Evolutionary conservation across 345 rosid species (phyloP).

Genomic region (Clausena lansium): DNA sequence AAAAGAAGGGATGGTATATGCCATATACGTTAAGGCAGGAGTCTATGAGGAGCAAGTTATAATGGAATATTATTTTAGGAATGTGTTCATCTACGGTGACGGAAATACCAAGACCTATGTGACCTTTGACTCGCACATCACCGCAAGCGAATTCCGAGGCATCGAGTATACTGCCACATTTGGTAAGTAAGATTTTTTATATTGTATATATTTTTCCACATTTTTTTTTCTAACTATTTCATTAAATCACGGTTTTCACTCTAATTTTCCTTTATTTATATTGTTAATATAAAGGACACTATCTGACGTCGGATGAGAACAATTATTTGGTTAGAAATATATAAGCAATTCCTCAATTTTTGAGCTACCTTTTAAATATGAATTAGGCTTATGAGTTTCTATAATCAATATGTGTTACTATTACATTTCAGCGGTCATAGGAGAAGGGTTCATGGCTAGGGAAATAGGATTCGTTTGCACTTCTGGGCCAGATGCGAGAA

Average conservation of each 20-base stretch:
- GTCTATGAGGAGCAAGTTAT: constrained; percentile 36
- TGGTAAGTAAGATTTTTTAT: constrained; percentile 22
- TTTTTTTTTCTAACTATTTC: too few relatives aligned
- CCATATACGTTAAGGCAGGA: constrained; percentile 58
- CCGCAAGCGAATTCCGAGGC: neutral
- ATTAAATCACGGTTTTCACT: too few relatives aligned
- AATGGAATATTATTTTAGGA: constrained; percentile 20
- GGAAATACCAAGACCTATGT: constrained; percentile 46
- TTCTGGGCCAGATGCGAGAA: constrained; percentile 60
- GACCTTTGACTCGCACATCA: constrained; percentile 27
- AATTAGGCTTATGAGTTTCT: too few relatives aligned
- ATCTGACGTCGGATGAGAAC: too few relatives aligned
- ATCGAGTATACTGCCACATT: constrained; percentile 39
- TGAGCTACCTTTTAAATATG: too few relatives aligned
- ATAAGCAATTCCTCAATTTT: too few relatives aligned
- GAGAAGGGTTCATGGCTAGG: constrained; percentile 56
- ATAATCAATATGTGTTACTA: neutral
- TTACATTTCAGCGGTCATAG: constrained; percentile 50
- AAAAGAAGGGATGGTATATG: constrained; percentile 21
- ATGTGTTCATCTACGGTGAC: constrained; percentile 54
- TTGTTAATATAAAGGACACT: too few relatives aligned
- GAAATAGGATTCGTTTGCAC: constrained; percentile 63
- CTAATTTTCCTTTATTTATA: too few relatives aligned
- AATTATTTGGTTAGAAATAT: too few relatives aligned
- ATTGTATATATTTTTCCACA: too few relatives aligned